Evolutionary conservation across 2,329 filamentous ascomycete genomes (phyloP), one percentile per base, ranked within the genome.

Genomic region (Colletotrichum tabaci): DNA sequence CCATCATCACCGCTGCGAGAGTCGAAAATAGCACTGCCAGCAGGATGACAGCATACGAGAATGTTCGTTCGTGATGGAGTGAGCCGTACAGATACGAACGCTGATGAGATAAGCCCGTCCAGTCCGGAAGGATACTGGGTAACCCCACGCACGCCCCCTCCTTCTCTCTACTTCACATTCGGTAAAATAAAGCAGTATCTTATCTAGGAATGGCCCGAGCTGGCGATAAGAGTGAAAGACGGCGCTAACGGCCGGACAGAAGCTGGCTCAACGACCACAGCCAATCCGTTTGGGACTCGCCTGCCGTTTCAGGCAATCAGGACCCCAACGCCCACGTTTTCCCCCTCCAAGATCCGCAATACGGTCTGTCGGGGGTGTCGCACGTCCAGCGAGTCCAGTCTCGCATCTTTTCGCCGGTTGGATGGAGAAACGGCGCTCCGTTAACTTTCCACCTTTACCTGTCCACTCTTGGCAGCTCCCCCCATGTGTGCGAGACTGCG

Each of bases 21-120:
- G 50, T 4, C 26, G 55, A 70, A 70, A 70, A 66, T 70, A 70
- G 67, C 53, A 61, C 49, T 23, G 57, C 49, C 57, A 46, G 21
- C 38, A 61, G 44, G 21, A 70, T 65, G 67, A 61, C 62, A 66
- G 58, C 61, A 61, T 61, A 49, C 67, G 67, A 61, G 66, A 66
- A 55, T 18, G 21, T 58, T 56, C 49, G 15, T n/a, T 42, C 35
- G 60, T 13, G 47, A 26, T 50, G 21, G 35, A 62, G 60, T 26
- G 60, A 42, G 46, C 7, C 35, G 13, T 52, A 52, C 60, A 53
- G 61, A 63, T 63, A 63, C 47, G 61, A 63, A 23, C 26, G 26
- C 4, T 35, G 35, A 21, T 44, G 49, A 63, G 61, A 52, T 53
- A 63, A 63, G 61, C 49, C 58, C 35, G 47, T 3, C 4, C 26